Conservation (phyloP, 345 rosid species). For the Brassica juncea region DNA sequence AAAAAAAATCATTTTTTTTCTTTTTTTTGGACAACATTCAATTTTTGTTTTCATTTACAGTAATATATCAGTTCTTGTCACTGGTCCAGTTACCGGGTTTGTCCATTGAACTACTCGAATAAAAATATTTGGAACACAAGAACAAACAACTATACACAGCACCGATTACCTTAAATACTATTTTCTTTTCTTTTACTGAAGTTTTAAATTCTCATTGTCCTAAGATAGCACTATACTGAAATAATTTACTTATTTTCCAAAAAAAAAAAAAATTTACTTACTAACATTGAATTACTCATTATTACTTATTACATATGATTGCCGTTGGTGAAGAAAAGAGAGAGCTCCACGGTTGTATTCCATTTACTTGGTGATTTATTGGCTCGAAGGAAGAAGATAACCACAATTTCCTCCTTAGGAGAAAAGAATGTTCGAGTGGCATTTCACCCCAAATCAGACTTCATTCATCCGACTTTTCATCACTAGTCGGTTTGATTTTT, state of each 20-base stretch:
- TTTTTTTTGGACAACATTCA: too few species aligned
- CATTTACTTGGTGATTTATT: constrained; percentile 15
- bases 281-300: constrained; percentile 2
- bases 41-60: not conserved
- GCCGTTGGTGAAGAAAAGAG: not conserved
- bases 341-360: constrained; percentile 11
- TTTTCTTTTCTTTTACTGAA: not conserved
- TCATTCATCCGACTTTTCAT: not conserved
- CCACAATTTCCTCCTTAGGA: not conserved
- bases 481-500: not conserved
- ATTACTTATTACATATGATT: constrained; percentile 30
- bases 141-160: not conserved
- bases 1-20: not conserved
- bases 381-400: not conserved
- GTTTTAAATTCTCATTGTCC: not conserved
- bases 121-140: not conserved
- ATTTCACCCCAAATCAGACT: not conserved
- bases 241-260: not conserved
- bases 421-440: not conserved
- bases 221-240: not conserved
- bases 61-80: not conserved
- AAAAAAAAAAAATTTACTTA: not conserved
- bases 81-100: not conserved
- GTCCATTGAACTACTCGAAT: not conserved
- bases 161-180: not conserved